Percentiles rank a stretch among this genome's conserved stretches.
Evolutionary conservation across 805 yeast species (phyloP).

Genomic region (Lachancea kluyveri): DNA sequence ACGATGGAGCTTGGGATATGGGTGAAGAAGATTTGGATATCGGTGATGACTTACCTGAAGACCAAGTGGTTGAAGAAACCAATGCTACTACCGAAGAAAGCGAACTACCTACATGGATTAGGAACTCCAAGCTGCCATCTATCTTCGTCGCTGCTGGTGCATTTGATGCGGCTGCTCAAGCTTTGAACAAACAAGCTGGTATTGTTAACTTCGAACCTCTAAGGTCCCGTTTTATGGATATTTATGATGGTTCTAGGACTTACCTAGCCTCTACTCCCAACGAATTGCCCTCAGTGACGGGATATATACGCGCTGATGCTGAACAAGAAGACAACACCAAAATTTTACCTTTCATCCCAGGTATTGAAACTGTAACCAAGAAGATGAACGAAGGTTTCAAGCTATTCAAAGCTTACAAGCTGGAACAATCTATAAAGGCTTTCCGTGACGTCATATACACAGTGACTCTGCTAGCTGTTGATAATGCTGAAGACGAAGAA

Average conservation of each 20-base stretch:
- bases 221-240: slow-evolving; percentile 73
- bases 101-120: slow-evolving; percentile 76
- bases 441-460: slow-evolving; percentile 80
- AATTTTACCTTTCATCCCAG: slow-evolving; percentile 67
- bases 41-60: slow-evolving; percentile 51
- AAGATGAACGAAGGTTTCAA: slow-evolving; percentile 67
- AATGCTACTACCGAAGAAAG: slow-evolving; percentile 35
- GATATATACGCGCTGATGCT: slow-evolving; percentile 57
- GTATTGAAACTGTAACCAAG: slow-evolving; percentile 57
- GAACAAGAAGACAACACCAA: slow-evolving; percentile 47
- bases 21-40: slow-evolving; percentile 76
- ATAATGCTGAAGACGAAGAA: slow-evolving; percentile 65
- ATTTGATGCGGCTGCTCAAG: slow-evolving; percentile 91
- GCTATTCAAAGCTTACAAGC: slow-evolving; percentile 74
- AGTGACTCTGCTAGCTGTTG: slow-evolving; percentile 63
- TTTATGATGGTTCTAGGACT: slow-evolving; percentile 74
- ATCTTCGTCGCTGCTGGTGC: slow-evolving; percentile 94
- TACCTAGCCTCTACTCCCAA: slow-evolving; percentile 62
- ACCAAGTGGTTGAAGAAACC: slow-evolving; percentile 30
- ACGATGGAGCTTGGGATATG: slow-evolving; percentile 73
- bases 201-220: slow-evolving; percentile 83
- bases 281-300: slow-evolving; percentile 64
- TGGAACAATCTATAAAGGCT: slow-evolving; percentile 69
- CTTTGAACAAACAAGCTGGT: slow-evolving; percentile 85
- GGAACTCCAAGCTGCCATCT: slow-evolving; percentile 85